These are phyloP conservation scores for Xerocomus spinulosus DNA, from an alignment of 768 basidiomycete genomes.

Conservation along the genomic window DNA sequence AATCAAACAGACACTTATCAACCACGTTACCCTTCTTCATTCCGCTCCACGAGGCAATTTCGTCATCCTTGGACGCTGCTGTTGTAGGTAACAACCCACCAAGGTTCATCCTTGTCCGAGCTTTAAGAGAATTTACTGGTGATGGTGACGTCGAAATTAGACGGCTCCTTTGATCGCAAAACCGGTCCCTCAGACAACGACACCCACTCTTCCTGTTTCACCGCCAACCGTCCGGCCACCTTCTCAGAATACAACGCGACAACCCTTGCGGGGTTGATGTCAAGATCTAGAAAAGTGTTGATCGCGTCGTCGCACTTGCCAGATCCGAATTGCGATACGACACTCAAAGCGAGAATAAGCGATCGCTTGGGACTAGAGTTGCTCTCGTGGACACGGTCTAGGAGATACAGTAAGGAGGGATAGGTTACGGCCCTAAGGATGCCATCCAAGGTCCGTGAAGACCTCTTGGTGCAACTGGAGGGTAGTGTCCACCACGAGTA, in stretches of 20 bases:
- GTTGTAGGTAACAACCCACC: constrained; percentile 41
- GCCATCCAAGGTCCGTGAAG: too few relatives aligned
- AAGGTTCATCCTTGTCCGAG: constrained; percentile 51
- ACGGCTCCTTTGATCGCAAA: too few relatives aligned
- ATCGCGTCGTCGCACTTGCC: constrained; percentile 74
- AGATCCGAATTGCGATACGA: constrained; percentile 69
- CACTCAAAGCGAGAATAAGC: constrained; percentile 67
- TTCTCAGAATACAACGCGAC: constrained; percentile 81
- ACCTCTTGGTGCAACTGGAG: too few relatives aligned
- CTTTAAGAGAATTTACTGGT: constrained; percentile 43
- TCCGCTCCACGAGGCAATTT: constrained; percentile 48
- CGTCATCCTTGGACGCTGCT: constrained; percentile 51
- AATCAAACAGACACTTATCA: constrained; percentile 31
- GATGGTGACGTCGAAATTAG: too few relatives aligned
- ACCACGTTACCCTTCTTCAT: constrained; percentile 31
- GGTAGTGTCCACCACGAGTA: too few relatives aligned
- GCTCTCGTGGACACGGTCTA: too few relatives aligned
- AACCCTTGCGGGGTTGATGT: constrained; percentile 92
- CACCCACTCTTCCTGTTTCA: constrained; percentile 65
- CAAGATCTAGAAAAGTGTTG: constrained; percentile 80
- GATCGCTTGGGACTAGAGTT: too few relatives aligned
- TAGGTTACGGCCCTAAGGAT: too few relatives aligned
- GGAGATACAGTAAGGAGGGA: too few relatives aligned
- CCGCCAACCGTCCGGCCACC: constrained; percentile 73
- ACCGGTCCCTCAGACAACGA: too few relatives aligned